A percentile compares a stretch with the other conserved stretches of the same genome.
phyloP scores from a whole-genome alignment of 2,329 filamentous ascomycete species.

The Nemania sp. region DNA sequence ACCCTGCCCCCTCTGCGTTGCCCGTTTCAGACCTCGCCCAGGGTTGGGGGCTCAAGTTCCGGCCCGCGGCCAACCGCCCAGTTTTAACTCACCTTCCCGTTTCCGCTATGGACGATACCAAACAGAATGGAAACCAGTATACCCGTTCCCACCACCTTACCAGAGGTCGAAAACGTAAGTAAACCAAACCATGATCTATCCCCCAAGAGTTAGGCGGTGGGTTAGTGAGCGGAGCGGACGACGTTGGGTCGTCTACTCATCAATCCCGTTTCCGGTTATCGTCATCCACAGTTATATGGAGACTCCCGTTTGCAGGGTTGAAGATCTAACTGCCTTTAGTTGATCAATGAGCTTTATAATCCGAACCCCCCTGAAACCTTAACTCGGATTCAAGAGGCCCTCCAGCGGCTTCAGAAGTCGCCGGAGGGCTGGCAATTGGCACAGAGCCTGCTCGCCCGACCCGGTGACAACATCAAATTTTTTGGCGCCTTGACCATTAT shows the following conservation, averaged over 20 bases:
- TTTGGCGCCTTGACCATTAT: constrained; percentile 92
- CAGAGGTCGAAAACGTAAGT: constrained; percentile 39
- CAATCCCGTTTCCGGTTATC: background rate
- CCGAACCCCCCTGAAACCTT: constrained; percentile 55
- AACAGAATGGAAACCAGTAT: constrained; percentile 34
- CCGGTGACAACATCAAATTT: constrained; percentile 80
- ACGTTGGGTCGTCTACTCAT: background rate
- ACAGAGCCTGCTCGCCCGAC: constrained; percentile 70
- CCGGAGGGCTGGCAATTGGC: constrained; percentile 85
- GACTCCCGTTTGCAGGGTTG: background rate
- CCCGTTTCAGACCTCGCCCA: constrained; percentile 1
- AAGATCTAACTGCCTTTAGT: constrained; percentile 34
- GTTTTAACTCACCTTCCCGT: constrained; percentile 17
- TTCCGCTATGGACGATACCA: constrained; percentile 35
- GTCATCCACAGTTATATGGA: background rate
- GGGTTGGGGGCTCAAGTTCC: constrained; percentile 2
- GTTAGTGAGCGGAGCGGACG: background rate
- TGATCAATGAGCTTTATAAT: constrained; percentile 59
- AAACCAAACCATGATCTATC: background rate
- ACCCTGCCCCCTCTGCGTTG: background rate
- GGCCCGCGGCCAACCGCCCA: constrained; percentile 12
- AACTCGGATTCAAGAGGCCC: constrained; percentile 66
- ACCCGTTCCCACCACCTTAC: constrained; percentile 33
- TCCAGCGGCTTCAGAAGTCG: constrained; percentile 80
- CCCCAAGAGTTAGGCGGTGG: background rate